phyloP scores from a whole-genome alignment of 139 green algal species.

The Monoraphidium neglectum region DNA sequence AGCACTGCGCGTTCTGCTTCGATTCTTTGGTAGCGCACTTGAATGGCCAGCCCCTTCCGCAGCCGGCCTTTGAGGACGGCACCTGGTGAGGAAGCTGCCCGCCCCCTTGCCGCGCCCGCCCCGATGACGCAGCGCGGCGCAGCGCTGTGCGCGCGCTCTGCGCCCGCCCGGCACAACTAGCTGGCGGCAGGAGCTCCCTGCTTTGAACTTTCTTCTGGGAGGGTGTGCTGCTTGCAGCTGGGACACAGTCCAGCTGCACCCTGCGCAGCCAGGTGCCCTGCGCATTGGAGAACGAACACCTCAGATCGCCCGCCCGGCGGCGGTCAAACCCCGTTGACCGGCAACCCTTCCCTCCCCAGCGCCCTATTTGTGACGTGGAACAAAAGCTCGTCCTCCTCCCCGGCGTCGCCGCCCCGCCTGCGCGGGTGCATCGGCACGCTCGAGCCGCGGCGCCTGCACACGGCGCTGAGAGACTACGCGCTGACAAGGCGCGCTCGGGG shows the following conservation, averaged over 20 bases:
- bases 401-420: slow-evolving; percentile 33
- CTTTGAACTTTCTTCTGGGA: not conserved
- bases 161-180: not conserved
- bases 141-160: no score
- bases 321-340: not conserved
- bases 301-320: not conserved
- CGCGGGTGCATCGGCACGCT: slow-evolving; percentile 86
- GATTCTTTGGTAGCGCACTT: slow-evolving; percentile 52
- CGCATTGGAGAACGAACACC: no score
- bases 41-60: slow-evolving; percentile 9
- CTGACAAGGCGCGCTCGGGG: no score
- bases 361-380: slow-evolving; percentile 87
- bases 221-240: no score
- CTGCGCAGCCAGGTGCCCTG: no score
- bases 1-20: slow-evolving; percentile 59
- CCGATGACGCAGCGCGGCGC: no score
- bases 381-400: slow-evolving; percentile 36
- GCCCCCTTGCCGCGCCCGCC: no score
- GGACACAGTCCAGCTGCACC: no score
- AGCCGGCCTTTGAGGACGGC: slow-evolving; percentile 47
- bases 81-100: slow-evolving; percentile 61
- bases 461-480: slow-evolving; percentile 73
- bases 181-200: not conserved
- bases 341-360: slow-evolving; percentile 29
- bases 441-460: slow-evolving; percentile 60